Evolutionary conservation across 2,329 filamentous ascomycete species (phyloP).

Genomic region (Fusarium sp.): DNA sequence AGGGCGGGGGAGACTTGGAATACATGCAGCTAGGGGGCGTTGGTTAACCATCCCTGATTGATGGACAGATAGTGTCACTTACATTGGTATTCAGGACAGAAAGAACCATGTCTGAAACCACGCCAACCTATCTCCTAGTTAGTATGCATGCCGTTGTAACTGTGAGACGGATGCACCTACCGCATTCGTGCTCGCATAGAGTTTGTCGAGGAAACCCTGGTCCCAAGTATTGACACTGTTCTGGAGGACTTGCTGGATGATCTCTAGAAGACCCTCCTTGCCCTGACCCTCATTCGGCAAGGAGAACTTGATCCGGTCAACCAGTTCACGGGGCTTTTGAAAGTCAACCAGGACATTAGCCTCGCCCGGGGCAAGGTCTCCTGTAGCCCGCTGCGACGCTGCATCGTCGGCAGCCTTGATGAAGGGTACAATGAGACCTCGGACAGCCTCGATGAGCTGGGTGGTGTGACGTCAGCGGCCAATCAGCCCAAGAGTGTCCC

Average conservation of each 20-base stretch:
- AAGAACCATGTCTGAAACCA: slow-evolving; percentile 86
- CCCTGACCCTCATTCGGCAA: slow-evolving; percentile 70
- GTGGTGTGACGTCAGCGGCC: slow-evolving; percentile 32
- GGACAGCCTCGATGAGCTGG: slow-evolving; percentile 75
- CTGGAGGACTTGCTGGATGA: slow-evolving; percentile 76
- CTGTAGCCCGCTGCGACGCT: slow-evolving; percentile 60
- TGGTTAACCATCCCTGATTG: background rate
- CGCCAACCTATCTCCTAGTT: slow-evolving; percentile 69
- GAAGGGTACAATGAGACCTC: slow-evolving; percentile 75
- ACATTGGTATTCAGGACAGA: slow-evolving; percentile 91
- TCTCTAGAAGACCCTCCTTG: slow-evolving; percentile 78
- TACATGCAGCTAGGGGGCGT: slow-evolving; percentile 67
- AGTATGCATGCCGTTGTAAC: background rate
- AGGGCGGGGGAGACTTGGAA: slow-evolving; percentile 93
- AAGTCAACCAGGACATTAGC: slow-evolving; percentile 72
- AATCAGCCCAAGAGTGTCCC: slow-evolving; percentile 11
- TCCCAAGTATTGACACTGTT: slow-evolving; percentile 99
- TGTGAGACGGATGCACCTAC: slow-evolving; percentile 53
- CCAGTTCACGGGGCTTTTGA: slow-evolving; percentile 67
- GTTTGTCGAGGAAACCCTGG: slow-evolving; percentile 94
- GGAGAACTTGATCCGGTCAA: slow-evolving; percentile 65
- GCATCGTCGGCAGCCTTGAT: slow-evolving; percentile 76
- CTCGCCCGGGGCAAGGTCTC: slow-evolving; percentile 57
- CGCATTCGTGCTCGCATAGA: slow-evolving; percentile 91
- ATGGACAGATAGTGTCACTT: slow-evolving; percentile 42